These are phyloP conservation scores for Emmonsiellopsis sp. DNA, from an alignment of 2,329 filamentous ascomycete genomes.

Conservation along the genomic window DNA sequence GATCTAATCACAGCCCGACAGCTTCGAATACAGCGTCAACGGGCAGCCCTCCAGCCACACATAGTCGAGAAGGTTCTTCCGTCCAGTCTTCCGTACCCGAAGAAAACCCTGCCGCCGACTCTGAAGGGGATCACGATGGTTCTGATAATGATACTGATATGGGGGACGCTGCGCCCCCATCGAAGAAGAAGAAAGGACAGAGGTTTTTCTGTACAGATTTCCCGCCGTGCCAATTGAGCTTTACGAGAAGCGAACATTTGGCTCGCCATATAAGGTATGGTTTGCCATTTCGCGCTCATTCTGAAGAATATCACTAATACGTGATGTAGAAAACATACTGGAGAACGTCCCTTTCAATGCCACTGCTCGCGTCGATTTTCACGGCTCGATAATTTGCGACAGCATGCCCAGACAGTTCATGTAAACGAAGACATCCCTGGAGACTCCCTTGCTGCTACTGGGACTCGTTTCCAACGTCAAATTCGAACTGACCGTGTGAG, in stretches of 20 bases:
- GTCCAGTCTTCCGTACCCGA: constrained; percentile 22
- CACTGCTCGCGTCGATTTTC: constrained; percentile 92
- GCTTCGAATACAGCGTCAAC: neutral
- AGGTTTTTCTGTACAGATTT: constrained; percentile 95
- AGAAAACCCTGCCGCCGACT: constrained; percentile 70
- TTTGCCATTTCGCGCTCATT: neutral
- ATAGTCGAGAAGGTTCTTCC: constrained; percentile 4
- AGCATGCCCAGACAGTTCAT: constrained; percentile 96
- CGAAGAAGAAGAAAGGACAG: constrained; percentile 93
- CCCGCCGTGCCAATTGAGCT: constrained; percentile 86
- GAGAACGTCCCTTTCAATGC: constrained; percentile 92
- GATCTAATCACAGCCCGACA: neutral
- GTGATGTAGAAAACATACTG: constrained; percentile 74
- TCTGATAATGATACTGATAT: constrained; percentile 59
- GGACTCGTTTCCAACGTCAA: constrained; percentile 84
- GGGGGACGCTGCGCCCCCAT: constrained; percentile 55
- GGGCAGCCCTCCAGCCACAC: neutral
- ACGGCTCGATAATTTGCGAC: constrained; percentile 83
- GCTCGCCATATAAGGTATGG: constrained; percentile 82
- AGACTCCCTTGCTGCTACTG: constrained; percentile 85
- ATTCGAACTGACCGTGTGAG: constrained; percentile 79
- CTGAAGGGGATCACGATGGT: constrained; percentile 54
- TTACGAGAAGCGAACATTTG: constrained; percentile 90
- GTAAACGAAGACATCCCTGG: constrained; percentile 94
- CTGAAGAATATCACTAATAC: neutral